Evolutionary conservation across 2,329 filamentous ascomycete species (phyloP), one percentile per base, ranked within the genome.

Genomic region (Fusarium tricinctum): DNA sequence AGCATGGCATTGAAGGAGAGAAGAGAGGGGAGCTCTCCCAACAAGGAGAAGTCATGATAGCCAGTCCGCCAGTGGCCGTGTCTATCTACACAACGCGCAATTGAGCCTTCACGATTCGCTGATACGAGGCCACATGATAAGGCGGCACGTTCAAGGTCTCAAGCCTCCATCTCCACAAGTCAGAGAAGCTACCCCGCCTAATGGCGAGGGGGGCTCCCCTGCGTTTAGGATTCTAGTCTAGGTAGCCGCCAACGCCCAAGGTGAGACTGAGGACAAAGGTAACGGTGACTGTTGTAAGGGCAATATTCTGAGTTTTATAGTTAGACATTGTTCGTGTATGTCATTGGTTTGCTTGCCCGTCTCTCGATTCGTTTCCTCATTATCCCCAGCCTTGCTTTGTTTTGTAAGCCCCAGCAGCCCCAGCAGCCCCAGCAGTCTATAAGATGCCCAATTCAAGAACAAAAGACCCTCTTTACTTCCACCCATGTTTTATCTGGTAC

Each of bases 101-200:
- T 53, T 59, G 38, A 40, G 13, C 45, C 47, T 44, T 68, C n/a
- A 70, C 66, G 53, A 70, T 70, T 70, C 67, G 67, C 54, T 54
- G 68, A 71, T 71, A 71, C 69, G 68, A 70, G 68, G 49, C 68
- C 68, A 71, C 68, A 71, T 71, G 68, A 71, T 71, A 71, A 71
- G 65, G 17, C 66, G 46, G 68, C 67, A 68, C 45, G 42, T 59
- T 66, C 44, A 33, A 49, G 55, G 51, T 63, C 58, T 55, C 67
- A 66, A 70, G 67, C 67, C 67, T 68, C 67, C 19, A 45, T 70
- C 69, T 47, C 71, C 71, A 73, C 66, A 43, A 48, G 64, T 55
- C 45, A 49, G 42, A 69, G 65, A 73, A 73, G 70, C 70, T 74
- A 74, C 72, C 72, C 72, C 72, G 70, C 72, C 70, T 73, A 71